Evolutionary conservation across 2,329 filamentous ascomycete genomes (phyloP).

Genomic region (Bretziella fagacearum): DNA sequence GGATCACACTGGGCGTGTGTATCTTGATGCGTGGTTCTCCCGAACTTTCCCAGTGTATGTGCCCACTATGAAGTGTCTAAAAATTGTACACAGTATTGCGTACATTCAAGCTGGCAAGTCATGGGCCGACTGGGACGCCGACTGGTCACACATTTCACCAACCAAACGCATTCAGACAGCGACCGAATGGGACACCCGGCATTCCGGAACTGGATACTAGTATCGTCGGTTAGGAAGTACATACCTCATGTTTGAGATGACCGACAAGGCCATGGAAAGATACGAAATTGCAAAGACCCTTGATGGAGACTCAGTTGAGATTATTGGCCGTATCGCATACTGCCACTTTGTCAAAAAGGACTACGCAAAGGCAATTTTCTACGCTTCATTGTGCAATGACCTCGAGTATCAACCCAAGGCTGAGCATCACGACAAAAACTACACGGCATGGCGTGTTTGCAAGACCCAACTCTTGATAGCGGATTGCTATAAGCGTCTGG

Average conservation of each 20-base stretch:
- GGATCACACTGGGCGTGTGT: constrained; percentile 24
- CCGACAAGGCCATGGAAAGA: constrained; percentile 22
- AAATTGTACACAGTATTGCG: constrained; percentile 27
- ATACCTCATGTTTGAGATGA: constrained; percentile 23
- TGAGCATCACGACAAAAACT: constrained; percentile 7
- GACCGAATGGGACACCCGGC: constrained; percentile 22
- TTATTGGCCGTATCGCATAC: constrained; percentile 25
- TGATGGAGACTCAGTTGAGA: constrained; percentile 25
- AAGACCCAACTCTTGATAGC: constrained; percentile 26
- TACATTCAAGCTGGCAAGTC: constrained; percentile 24
- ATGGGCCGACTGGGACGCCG: constrained; percentile 23
- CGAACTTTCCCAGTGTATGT: constrained; percentile 23
- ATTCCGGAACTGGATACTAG: constrained; percentile 24
- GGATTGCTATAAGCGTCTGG: constrained; percentile 22
- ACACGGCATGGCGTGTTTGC: constrained; percentile 25
- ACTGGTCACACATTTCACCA: constrained; percentile 24
- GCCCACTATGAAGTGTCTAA: constrained; percentile 27
- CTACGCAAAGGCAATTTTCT: constrained; percentile 22
- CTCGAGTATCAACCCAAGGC: constrained; percentile 14
- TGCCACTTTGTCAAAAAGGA: constrained; percentile 24
- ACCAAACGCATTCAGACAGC: constrained; percentile 23
- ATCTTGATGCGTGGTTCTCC: constrained; percentile 25
- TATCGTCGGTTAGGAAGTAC: constrained; percentile 26
- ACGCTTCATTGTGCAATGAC: constrained; percentile 23
- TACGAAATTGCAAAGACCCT: constrained; percentile 24